These are phyloP conservation scores for Solanum sitiens DNA, from an alignment of 257 asterid species.

Conservation along the genomic window DNA sequence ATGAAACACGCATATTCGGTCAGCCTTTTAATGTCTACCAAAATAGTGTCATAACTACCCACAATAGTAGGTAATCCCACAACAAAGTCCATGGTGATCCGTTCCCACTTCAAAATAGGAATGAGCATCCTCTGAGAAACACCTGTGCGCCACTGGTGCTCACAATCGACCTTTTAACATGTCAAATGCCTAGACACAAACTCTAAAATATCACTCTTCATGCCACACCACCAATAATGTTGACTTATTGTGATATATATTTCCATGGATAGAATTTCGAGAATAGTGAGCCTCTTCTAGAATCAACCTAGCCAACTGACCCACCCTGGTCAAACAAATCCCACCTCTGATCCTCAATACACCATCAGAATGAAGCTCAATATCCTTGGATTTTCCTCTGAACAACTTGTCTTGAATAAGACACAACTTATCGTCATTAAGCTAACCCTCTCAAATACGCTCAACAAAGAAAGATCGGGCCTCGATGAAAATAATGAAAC, in stretches of 20 bases:
- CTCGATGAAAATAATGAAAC: neutral
- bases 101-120: neutral
- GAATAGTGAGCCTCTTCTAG: neutral
- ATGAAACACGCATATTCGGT: too few relatives aligned
- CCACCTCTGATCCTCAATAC: neutral
- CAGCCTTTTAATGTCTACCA: too few relatives aligned
- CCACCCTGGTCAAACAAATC: neutral
- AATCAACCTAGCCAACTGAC: neutral
- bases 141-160: neutral
- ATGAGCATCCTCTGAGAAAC: neutral
- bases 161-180: too few relatives aligned
- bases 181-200: neutral
- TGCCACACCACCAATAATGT: neutral
- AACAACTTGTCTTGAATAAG: neutral
- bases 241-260: neutral
- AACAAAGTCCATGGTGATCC: neutral
- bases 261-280: neutral
- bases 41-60: neutral
- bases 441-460: neutral
- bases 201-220: neutral
- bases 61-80: neutral
- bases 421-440: neutral
- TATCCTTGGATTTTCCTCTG: neutral
- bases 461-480: neutral
- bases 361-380: neutral